These are phyloP conservation scores for Astrocystis sublimbata DNA, from an alignment of 495 filamentous ascomycete species.

Conservation along the genomic window DNA sequence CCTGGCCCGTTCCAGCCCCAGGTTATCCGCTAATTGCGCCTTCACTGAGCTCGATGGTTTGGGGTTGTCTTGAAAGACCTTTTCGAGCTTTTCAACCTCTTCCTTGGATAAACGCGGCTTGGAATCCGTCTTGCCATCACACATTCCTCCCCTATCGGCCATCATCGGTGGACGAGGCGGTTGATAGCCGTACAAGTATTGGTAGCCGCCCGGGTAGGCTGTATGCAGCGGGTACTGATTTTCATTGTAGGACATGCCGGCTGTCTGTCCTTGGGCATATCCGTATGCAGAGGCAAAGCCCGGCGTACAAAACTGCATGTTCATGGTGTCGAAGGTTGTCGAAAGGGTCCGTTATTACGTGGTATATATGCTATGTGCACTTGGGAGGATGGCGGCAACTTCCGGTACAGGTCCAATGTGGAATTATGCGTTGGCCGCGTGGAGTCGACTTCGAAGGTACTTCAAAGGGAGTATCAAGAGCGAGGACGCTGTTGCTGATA, in stretches of 20 bases:
- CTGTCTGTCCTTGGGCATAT: slow-evolving; percentile 24
- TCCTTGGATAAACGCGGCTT: slow-evolving; percentile 77
- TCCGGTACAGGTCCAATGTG: slow-evolving; percentile 1
- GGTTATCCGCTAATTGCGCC: slow-evolving; percentile 69
- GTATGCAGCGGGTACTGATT: slow-evolving; percentile 23
- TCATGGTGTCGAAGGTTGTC: slow-evolving; percentile 19
- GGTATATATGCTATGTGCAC: slow-evolving; percentile 17
- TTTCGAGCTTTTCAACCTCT: slow-evolving; percentile 75
- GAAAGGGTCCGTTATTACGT: slow-evolving; percentile 11
- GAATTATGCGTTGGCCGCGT: slow-evolving; percentile 9
- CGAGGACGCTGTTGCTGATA: slow-evolving; percentile 10
- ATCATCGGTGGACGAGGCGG: slow-evolving; percentile 25
- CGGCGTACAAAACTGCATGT: slow-evolving; percentile 29
- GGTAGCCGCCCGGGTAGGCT: slow-evolving; percentile 16
- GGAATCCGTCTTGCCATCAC: slow-evolving; percentile 48
- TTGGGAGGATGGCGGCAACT: slow-evolving; percentile 3
- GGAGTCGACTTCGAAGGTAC: slow-evolving; percentile 9
- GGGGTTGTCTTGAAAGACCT: slow-evolving; percentile 71
- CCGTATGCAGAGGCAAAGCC: slow-evolving; percentile 23
- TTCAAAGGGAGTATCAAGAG: slow-evolving; percentile 7
- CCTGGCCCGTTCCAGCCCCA: slow-evolving; percentile 70
- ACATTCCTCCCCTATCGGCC: slow-evolving; percentile 21
- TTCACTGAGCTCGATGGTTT: slow-evolving; percentile 79
- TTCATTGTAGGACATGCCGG: slow-evolving; percentile 22
- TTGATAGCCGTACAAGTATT: slow-evolving; percentile 31